phyloP scores from a whole-genome alignment of 805 yeast genomes.

The Teunomyces gatunensis region DNA sequence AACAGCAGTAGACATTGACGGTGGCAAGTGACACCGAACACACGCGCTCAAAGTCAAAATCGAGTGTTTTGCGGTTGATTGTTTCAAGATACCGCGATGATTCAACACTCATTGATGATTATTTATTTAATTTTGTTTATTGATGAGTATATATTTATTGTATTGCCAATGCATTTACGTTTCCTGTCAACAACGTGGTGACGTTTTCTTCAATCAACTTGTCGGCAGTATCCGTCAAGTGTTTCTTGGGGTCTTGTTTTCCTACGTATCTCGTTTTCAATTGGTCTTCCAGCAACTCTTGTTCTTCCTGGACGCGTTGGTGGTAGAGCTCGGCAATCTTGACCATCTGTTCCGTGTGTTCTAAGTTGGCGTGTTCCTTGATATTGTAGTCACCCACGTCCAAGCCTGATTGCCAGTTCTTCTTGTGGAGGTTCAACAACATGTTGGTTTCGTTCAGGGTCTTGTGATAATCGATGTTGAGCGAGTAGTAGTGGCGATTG shows the following conservation, averaged over 20 bases:
- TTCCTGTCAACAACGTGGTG: conserved; percentile 81
- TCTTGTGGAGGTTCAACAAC: conserved; percentile 91
- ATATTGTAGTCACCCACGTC: conserved; percentile 72
- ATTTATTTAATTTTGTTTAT: not conserved
- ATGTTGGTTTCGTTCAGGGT: conserved; percentile 89
- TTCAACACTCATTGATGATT: too few species aligned
- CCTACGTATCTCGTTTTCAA: conserved; percentile 96
- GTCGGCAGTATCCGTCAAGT: conserved; percentile 85
- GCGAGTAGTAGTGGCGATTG: conserved; percentile 93
- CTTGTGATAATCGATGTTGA: conserved; percentile 91
- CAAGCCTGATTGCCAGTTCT: conserved; percentile 93
- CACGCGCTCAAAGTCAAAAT: conserved; percentile 68
- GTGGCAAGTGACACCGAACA: conserved; percentile 64
- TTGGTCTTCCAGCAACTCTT: conserved; percentile 82
- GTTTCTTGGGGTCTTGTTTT: conserved; percentile 98
- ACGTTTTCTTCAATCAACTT: conserved; percentile 85
- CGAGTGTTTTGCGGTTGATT: conserved; percentile 45
- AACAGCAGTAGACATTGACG: conserved; percentile 66
- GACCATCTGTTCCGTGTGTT: conserved; percentile 74
- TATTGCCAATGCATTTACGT: conserved; percentile 87
- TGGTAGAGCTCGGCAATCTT: conserved; percentile 88
- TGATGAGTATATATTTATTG: not conserved
- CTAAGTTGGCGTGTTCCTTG: conserved; percentile 73
- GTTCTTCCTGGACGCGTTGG: conserved; percentile 88
- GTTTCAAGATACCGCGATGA: conserved; percentile 33